These are phyloP conservation scores for Ophiocordyceps camponoti-rufipedis DNA, from an alignment of 2,329 filamentous ascomycete species.

Conservation along the genomic window DNA sequence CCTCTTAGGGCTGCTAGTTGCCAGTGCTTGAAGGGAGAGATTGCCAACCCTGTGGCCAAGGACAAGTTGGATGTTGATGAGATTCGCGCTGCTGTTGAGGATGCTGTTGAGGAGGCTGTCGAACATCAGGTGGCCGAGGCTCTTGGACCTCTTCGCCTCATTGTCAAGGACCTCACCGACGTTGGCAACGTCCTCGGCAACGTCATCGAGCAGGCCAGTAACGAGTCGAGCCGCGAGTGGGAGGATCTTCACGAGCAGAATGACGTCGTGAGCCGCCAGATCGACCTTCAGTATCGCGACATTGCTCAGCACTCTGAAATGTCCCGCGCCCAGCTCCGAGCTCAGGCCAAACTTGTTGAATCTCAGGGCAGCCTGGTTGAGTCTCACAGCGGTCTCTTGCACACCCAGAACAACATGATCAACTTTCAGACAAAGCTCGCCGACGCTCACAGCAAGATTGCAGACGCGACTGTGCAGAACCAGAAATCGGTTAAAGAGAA, in stretches of 20 bases:
- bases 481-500: slow-evolving; percentile 5
- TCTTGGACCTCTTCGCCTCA: slow-evolving; percentile 11
- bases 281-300: slow-evolving; percentile 8
- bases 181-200: background rate
- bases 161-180: slow-evolving; percentile 6
- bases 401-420: slow-evolving; percentile 2
- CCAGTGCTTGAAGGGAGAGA: no score
- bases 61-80: background rate
- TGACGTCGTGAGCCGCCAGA: slow-evolving; percentile 8
- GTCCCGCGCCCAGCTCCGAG: slow-evolving; percentile 3
- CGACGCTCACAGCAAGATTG: background rate
- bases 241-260: slow-evolving; percentile 9
- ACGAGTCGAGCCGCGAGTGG: slow-evolving; percentile 2
- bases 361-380: background rate
- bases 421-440: background rate
- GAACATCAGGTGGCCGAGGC: slow-evolving; percentile 14
- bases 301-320: slow-evolving; percentile 6
- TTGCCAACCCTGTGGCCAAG: no score
- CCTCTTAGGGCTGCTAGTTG: background rate
- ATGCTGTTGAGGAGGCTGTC: slow-evolving; percentile 11
- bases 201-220: background rate
- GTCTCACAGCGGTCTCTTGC: no score
- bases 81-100: background rate
- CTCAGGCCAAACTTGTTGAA: background rate
- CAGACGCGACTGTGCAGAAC: no score